These are phyloP conservation scores for Chaetomium sp. DNA, from an alignment of 2,329 filamentous ascomycete species.

Conservation along the genomic window DNA sequence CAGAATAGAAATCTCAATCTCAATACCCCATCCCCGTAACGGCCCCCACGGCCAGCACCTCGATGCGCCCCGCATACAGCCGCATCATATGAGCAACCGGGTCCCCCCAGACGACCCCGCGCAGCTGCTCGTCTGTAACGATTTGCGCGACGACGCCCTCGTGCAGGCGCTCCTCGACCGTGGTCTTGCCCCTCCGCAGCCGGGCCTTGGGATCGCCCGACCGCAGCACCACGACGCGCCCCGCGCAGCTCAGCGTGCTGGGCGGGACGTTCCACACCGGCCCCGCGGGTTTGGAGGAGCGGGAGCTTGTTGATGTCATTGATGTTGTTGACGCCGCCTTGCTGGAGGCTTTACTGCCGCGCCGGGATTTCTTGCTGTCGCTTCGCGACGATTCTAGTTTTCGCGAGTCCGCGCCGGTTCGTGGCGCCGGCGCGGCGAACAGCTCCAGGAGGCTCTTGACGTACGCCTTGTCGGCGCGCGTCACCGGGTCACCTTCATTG, in stretches of 20 bases:
- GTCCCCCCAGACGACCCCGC: constrained; percentile 77
- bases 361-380: constrained; percentile 16
- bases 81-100: constrained; percentile 79
- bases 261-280: constrained; percentile 67
- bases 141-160: constrained; percentile 70
- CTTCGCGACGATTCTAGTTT: constrained; percentile 4
- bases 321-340: not conserved
- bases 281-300: constrained; percentile 27
- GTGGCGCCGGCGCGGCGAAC: constrained; percentile 63
- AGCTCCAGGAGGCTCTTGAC: constrained; percentile 72
- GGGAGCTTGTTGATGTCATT: constrained; percentile 2
- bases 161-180: constrained; percentile 52
- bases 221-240: constrained; percentile 67
- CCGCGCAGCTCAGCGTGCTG: constrained; percentile 69
- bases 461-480: constrained; percentile 75
- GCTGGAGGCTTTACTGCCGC: not conserved
- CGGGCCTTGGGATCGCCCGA: constrained; percentile 45
- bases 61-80: constrained; percentile 71
- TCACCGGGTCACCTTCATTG: constrained; percentile 84
- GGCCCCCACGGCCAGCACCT: constrained; percentile 69
- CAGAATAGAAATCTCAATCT: not conserved
- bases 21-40: constrained; percentile 52
- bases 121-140: constrained; percentile 67
- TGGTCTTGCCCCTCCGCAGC: constrained; percentile 49
- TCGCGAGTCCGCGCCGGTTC: not conserved